A percentile compares a stretch with the other conserved stretches of the same genome.
These are phyloP conservation scores for Vigna radiata DNA, from an alignment of 306 rosid species.

Conservation along the genomic window DNA sequence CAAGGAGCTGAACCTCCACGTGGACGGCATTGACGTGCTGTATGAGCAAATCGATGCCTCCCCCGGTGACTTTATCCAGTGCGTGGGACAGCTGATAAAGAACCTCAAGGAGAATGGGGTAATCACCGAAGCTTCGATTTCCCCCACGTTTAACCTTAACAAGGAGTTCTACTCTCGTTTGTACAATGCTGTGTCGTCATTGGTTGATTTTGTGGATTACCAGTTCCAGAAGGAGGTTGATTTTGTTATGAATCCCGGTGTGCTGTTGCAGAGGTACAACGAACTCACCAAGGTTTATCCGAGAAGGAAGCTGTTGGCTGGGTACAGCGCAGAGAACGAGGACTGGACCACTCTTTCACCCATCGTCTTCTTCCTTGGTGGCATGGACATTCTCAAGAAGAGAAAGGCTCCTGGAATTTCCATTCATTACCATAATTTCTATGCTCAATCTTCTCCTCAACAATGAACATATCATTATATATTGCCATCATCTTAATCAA, in stretches of 20 bases:
- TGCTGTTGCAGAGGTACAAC: conserved; percentile 12
- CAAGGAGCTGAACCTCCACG: not conserved
- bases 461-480: too few species aligned
- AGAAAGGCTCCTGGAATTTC: conserved; percentile 45
- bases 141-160: conserved; percentile 42
- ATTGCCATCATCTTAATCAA: too few species aligned
- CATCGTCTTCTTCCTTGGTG: conserved; percentile 54
- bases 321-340: conserved; percentile 55
- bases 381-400: conserved; percentile 42
- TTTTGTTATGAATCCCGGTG: not conserved
- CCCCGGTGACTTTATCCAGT: conserved; percentile 32
- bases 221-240: conserved; percentile 53
- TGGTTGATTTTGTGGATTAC: conserved; percentile 50
- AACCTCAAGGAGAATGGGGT: conserved; percentile 36
- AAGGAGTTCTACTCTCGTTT: not conserved
- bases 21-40: conserved; percentile 48
- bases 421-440: conserved; percentile 55
- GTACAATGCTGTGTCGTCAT: not conserved
- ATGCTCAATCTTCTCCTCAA: not conserved
- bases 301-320: conserved; percentile 43
- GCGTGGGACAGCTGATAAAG: conserved; percentile 42
- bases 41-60: conserved; percentile 42
- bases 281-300: conserved; percentile 38
- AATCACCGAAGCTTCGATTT: conserved; percentile 46
- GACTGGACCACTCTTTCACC: conserved; percentile 55